Evolutionary conservation across 306 rosid species (phyloP).

Genomic region (Trichosanthes cucumerina): DNA sequence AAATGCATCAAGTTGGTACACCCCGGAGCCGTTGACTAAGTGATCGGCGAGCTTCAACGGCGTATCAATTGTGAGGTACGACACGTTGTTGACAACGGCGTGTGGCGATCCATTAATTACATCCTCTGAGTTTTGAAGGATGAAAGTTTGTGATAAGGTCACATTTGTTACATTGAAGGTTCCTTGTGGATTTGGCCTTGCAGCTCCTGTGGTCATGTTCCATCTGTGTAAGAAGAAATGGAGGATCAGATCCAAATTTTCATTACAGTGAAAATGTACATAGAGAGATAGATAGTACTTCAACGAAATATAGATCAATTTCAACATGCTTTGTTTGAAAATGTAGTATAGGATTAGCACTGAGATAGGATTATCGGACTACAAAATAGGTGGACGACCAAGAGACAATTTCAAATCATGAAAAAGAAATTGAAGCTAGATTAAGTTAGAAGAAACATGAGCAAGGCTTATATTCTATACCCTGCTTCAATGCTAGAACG

Average conservation of each 20-base stretch:
- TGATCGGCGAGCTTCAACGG: conserved; percentile 73
- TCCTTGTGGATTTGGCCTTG: conserved; percentile 86
- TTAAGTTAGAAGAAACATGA: no score
- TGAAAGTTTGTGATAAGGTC: conserved; percentile 51
- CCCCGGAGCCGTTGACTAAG: conserved; percentile 41
- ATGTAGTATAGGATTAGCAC: no score
- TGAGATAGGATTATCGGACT: no score
- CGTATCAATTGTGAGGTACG: conserved; percentile 47
- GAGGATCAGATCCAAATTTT: background rate
- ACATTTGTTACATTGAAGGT: conserved; percentile 59
- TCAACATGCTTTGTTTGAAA: no score
- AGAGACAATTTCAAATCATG: no score
- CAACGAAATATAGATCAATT: no score
- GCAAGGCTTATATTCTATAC: no score
- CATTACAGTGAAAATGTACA: background rate
- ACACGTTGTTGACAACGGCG: conserved; percentile 55
- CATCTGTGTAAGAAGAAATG: conserved; percentile 31
- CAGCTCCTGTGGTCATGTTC: conserved; percentile 80
- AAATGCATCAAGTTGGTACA: conserved; percentile 49
- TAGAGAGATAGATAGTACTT: no score
- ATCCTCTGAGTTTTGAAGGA: conserved; percentile 33
- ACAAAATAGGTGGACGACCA: no score
- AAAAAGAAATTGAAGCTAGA: no score
- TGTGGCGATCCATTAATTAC: conserved; percentile 18
- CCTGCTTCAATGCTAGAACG: no score